A percentile compares a stretch with the other conserved stretches of the same genome.
Evolutionary conservation across 257 asterid genomes (phyloP).

Genomic region (Orobanche coerulescens): DNA sequence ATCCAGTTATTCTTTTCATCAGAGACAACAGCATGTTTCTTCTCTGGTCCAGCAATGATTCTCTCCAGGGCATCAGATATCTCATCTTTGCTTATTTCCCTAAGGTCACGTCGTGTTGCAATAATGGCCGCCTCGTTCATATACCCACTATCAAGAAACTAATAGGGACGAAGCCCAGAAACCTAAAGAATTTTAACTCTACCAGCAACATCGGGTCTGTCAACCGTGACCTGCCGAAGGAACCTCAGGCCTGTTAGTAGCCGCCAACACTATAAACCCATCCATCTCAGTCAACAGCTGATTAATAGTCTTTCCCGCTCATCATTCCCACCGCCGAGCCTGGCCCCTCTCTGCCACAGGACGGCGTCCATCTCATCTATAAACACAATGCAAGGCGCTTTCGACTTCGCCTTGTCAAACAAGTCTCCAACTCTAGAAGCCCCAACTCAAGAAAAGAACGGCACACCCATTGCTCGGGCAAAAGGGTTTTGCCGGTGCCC

Average conservation of each 20-base stretch:
- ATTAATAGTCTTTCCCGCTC: conserved; percentile 94
- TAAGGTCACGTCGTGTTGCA: conserved; percentile 93
- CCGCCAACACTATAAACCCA: conserved; percentile 93
- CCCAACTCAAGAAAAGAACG: conserved; percentile 92
- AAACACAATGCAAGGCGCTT: conserved; percentile 97
- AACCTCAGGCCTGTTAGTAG: conserved; percentile 96
- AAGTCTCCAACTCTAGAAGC: conserved; percentile 98
- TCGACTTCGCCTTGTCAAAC: conserved; percentile 89
- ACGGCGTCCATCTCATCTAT: conserved; percentile 98
- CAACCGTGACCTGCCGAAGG: conserved; percentile 91
- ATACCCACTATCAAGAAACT: no score
- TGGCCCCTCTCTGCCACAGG: conserved; percentile 95
- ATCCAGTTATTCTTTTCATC: conserved; percentile 92
- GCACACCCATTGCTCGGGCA: conserved; percentile 95
- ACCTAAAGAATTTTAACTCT: conserved; percentile 95
- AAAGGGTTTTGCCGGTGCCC: conserved; percentile 92
- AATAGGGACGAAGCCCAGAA: conserved; percentile 16
- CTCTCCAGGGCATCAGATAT: conserved; percentile 96
- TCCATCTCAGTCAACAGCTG: conserved; percentile 99
- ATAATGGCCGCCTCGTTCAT: conserved; percentile 99
- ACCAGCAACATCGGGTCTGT: conserved; percentile 97
- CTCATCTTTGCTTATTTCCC: conserved; percentile 98
- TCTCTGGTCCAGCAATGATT: conserved; percentile 98
- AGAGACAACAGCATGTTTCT: conserved; percentile 96
- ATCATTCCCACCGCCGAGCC: conserved; percentile 95